phyloP scores from a whole-genome alignment of 495 filamentous ascomycete genomes.

The Apodospora peruviana region DNA sequence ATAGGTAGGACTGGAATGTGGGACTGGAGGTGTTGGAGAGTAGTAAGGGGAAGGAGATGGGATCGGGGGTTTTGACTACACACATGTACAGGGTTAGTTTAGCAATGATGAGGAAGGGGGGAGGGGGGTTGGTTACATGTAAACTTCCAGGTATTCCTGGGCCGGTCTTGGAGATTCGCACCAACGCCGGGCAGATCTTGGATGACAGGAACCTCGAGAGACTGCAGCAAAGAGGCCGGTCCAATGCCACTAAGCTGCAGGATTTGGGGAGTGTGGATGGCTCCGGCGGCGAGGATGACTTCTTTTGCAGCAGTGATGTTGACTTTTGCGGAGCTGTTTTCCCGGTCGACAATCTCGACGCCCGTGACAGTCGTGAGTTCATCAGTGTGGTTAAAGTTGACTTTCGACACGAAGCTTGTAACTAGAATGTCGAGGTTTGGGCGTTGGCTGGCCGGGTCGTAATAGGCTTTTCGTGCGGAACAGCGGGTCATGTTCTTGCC shows the following conservation, averaged over 20 bases:
- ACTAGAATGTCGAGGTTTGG: slow-evolving; percentile 37
- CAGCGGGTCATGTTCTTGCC: slow-evolving; percentile 8
- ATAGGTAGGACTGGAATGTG: slow-evolving; percentile 26
- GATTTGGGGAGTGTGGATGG: slow-evolving; percentile 46
- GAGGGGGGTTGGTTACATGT: slow-evolving; percentile 17
- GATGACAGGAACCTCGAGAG: slow-evolving; percentile 32
- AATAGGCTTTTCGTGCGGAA: slow-evolving; percentile 13
- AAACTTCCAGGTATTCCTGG: slow-evolving; percentile 5
- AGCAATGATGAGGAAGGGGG: neutral
- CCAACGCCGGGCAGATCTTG: slow-evolving; percentile 43
- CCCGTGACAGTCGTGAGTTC: slow-evolving; percentile 17
- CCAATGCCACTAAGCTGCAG: slow-evolving; percentile 49
- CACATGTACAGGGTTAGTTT: slow-evolving; percentile 1
- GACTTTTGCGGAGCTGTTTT: neutral
- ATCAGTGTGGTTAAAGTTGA: slow-evolving; percentile 34
- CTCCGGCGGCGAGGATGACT: slow-evolving; percentile 47
- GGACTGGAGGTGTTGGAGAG: slow-evolving; percentile 24
- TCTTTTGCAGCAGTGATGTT: slow-evolving; percentile 34
- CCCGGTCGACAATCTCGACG: slow-evolving; percentile 9
- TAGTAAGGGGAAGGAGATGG: slow-evolving; percentile 10
- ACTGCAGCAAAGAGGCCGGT: slow-evolving; percentile 29
- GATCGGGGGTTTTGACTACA: slow-evolving; percentile 8
- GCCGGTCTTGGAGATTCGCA: slow-evolving; percentile 44
- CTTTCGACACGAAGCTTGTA: slow-evolving; percentile 32
- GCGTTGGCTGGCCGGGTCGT: slow-evolving; percentile 8